A percentile compares a stretch with the other conserved stretches of the same genome.
Evolutionary conservation across 208 protist genomes (phyloP).

Genomic region (Leishmania major): DNA sequence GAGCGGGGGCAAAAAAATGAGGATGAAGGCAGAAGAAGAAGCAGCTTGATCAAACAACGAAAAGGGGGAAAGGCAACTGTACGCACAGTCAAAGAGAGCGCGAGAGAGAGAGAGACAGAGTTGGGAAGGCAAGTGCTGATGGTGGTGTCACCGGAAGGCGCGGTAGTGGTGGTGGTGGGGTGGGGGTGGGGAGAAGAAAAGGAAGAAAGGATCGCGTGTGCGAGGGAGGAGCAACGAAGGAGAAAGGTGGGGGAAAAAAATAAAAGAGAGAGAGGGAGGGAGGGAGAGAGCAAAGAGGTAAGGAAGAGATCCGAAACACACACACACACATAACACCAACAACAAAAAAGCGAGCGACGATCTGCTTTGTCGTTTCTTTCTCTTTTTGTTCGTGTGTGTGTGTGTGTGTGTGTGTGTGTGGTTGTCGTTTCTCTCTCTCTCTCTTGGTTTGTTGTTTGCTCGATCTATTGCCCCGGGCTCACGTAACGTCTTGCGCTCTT

Average conservation of each 20-base stretch:
- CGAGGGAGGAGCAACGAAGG: background rate
- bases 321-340: background rate
- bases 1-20: background rate
- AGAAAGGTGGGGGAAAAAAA: constrained; percentile 15
- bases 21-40: background rate
- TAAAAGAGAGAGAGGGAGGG: constrained; percentile 1
- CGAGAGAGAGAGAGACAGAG: constrained; percentile 9
- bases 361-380: background rate
- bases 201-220: background rate
- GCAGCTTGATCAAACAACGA: background rate
- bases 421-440: no score
- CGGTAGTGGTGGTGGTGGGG: background rate
- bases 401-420: no score
- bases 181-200: background rate
- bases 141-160: background rate
- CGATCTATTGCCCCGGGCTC: background rate
- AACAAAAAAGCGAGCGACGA: background rate
- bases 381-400: background rate
- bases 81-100: background rate
- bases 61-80: constrained; percentile 2
- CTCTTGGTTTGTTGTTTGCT: no score
- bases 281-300: background rate
- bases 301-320: background rate
- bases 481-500: background rate
- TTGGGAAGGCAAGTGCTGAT: background rate